Base-by-base conservation (phyloP, 257 asterid species). In the Buddleja alternifolia region DNA sequence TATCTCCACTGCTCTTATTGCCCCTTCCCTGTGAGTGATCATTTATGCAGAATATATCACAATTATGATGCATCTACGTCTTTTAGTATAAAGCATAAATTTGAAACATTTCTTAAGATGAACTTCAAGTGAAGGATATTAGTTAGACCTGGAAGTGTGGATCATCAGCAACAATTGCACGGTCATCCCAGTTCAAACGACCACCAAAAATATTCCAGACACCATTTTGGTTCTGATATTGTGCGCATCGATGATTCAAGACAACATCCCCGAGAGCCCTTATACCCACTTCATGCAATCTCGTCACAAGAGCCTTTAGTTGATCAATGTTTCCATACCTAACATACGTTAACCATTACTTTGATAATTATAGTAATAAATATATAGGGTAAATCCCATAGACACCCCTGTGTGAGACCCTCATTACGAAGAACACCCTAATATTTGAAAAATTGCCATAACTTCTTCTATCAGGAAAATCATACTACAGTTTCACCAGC, bases 151-250 rank as follows among this genome's bases (percentile, higher is more conserved):
- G 99, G 82, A 94, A 94, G 82, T 94, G 97, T 40, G 97, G 99
- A 84, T 94, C 97, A 76, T 94, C 99, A 66, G 89, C 88, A 77
- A 94, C 99, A 69, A 93, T 81, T 45, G 99, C 99, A 73, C 85
- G 85, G 55, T 91, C 99, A 72, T 94, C 99, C 99, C 99, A 94
- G 80, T 86, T 91, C 73, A 94, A 74, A 65, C 88, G 96, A 72
- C 97, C 97, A 63, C 99, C 97, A 75, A 91, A 93, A 50, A 87
- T 85, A 81, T 94, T 94, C 99, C 99, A 94, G 42, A 94, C 76
- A 56, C 99, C 97, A 74, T 91, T 94, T 70, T 84, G 83, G 77
- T 94, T 94, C 78, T 76, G 37, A 56, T 44, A 50, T 25, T 86
- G 85, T 45, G 99, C 99, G 75, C 99, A 94, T 14, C 99, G 87